Evolutionary conservation across 169 alveolate genomes (phyloP).

Genomic region (Blepharisma undulans): DNA sequence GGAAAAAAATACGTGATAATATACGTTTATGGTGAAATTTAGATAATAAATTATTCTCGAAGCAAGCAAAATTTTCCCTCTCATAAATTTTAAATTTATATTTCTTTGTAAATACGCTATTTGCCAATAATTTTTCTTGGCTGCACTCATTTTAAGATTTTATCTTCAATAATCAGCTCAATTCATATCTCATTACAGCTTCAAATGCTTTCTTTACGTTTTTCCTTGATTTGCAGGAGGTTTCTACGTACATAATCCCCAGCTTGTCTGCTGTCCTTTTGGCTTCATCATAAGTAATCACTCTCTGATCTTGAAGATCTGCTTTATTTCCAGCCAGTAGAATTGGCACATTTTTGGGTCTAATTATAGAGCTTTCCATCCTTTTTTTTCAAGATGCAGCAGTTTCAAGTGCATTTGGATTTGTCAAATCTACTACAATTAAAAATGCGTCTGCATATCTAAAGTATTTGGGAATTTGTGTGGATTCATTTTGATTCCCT

Average conservation of each 20-base stretch:
- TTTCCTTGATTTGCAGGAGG: slow-evolving; percentile 59
- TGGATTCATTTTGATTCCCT: too few species aligned
- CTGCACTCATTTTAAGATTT: too few species aligned
- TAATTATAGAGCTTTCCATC: slow-evolving; percentile 91
- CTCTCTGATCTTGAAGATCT: not conserved
- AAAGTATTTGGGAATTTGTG: too few species aligned
- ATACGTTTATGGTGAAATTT: too few species aligned
- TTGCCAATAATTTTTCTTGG: too few species aligned
- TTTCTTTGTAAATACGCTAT: too few species aligned
- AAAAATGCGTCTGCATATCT: slow-evolving; percentile 99
- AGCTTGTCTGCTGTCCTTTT: not conserved
- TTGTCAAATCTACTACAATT: slow-evolving; percentile 95
- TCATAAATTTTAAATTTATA: too few species aligned
- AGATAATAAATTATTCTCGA: too few species aligned
- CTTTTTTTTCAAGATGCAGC: slow-evolving; percentile 94
- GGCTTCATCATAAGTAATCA: not conserved
- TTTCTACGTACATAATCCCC: slow-evolving; percentile 25
- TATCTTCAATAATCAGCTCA: too few species aligned
- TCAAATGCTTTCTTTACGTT: slow-evolving; percentile 76
- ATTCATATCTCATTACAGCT: slow-evolving; percentile 56
- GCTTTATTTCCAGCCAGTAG: not conserved
- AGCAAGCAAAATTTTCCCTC: too few species aligned
- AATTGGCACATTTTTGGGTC: not conserved
- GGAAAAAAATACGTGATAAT: too few species aligned
- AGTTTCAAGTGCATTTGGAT: slow-evolving; percentile 93